Conservation (phyloP, 2,329 filamentous ascomycete species). For the Trichoderma atroviride region DNA sequence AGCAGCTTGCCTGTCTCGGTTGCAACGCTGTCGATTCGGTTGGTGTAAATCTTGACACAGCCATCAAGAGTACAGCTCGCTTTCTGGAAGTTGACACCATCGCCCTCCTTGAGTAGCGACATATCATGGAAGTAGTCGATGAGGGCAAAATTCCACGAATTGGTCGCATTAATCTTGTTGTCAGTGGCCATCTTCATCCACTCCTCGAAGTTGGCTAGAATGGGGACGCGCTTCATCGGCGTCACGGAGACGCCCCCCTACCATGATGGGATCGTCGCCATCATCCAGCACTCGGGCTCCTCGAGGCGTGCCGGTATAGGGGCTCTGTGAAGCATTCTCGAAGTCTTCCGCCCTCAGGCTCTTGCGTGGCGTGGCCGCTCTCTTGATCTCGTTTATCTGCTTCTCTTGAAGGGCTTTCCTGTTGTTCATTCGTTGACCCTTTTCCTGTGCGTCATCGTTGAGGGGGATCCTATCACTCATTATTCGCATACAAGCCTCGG, state of each 20-base stretch:
- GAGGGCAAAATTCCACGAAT: constrained; percentile 99
- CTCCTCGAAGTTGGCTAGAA: constrained; percentile 97
- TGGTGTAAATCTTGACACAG: constrained; percentile 99
- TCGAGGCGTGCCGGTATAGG: constrained; percentile 58
- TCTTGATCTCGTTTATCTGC: constrained; percentile 88
- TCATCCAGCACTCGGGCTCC: constrained; percentile 45
- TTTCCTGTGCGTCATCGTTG: constrained; percentile 93
- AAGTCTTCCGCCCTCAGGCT: constrained; percentile 60
- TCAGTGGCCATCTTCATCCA: constrained; percentile 99
- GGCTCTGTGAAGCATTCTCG: constrained; percentile 58
- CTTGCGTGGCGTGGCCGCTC: constrained; percentile 69
- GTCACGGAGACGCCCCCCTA: constrained; percentile 77
- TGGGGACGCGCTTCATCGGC: constrained; percentile 92
- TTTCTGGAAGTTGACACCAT: constrained; percentile 98
- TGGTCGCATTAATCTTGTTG: constrained; percentile 97
- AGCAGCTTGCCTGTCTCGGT: constrained; percentile 95
- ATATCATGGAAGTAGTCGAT: constrained; percentile 99
- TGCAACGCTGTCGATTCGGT: constrained; percentile 95
- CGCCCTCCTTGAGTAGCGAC: constrained; percentile 93
- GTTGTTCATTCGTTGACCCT: constrained; percentile 82
- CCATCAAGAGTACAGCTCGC: constrained; percentile 96
- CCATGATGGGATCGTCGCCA: constrained; percentile 63
- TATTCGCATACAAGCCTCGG: not conserved
- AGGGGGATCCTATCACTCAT: constrained; percentile 73
- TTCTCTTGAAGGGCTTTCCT: constrained; percentile 86